These are phyloP conservation scores for Chaetoscypha palmicola DNA, from an alignment of 2,329 filamentous ascomycete species.

Conservation along the genomic window DNA sequence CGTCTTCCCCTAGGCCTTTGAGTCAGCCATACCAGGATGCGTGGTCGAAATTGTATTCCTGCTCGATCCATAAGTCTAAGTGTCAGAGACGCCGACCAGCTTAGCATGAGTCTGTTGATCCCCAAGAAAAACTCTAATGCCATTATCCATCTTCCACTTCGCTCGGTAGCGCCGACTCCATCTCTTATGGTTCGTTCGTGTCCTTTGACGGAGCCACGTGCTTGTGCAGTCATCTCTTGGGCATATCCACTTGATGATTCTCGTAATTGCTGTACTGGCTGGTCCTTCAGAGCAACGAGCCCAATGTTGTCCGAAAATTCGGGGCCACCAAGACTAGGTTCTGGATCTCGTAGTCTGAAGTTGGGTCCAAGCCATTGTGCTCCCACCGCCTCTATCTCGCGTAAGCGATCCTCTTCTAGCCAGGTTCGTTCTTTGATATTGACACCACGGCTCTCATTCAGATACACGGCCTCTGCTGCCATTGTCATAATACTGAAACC, in stretches of 20 bases:
- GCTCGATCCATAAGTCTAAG: conserved; percentile 44
- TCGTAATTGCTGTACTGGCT: conserved; percentile 28
- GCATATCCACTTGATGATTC: conserved; percentile 56
- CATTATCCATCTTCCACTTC: conserved; percentile 71
- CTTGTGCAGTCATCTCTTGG: conserved; percentile 61
- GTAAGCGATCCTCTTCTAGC: conserved; percentile 80
- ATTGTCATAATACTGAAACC: conserved; percentile 87
- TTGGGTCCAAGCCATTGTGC: conserved; percentile 30
- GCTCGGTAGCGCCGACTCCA: conserved; percentile 72
- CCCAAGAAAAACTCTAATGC: conserved; percentile 69
- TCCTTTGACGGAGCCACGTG: conserved; percentile 38
- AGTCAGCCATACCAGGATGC: conserved; percentile 47
- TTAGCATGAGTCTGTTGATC: conserved; percentile 59
- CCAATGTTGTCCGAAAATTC: conserved; percentile 26
- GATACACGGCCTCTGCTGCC: conserved; percentile 89
- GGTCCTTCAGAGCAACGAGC: conserved; percentile 25
- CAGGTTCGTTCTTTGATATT: conserved; percentile 73
- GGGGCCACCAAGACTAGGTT: conserved; percentile 16
- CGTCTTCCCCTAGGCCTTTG: conserved; percentile 24
- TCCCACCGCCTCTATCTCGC: conserved; percentile 58
- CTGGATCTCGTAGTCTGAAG: conserved; percentile 24
- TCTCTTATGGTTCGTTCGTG: conserved; percentile 41
- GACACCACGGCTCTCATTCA: conserved; percentile 80
- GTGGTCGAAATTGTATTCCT: conserved; percentile 55
- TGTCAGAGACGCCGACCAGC: conserved; percentile 30